These are phyloP conservation scores for Xanthoceras sorbifolium DNA, from an alignment of 345 rosid species.

Conservation along the genomic window DNA sequence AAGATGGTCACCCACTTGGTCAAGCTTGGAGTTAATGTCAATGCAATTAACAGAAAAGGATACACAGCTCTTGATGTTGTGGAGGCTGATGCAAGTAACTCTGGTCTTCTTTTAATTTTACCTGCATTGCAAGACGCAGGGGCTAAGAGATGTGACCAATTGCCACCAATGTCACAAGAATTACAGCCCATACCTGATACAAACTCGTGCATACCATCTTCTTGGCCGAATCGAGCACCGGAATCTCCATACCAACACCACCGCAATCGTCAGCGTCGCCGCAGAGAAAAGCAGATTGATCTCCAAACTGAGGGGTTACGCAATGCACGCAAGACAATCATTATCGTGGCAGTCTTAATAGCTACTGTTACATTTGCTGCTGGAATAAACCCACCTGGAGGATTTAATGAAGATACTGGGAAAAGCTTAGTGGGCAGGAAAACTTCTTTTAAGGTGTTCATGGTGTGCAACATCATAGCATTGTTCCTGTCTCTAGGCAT, in stretches of 20 bases:
- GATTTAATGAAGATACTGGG: slow-evolving; percentile 44
- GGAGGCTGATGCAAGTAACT: slow-evolving; percentile 39
- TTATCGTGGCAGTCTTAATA: slow-evolving; percentile 56
- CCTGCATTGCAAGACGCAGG: slow-evolving; percentile 47
- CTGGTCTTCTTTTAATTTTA: slow-evolving; percentile 38
- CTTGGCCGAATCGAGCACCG: neutral
- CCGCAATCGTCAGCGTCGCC: slow-evolving; percentile 23
- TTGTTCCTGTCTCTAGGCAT: slow-evolving; percentile 53
- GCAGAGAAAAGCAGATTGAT: slow-evolving; percentile 42
- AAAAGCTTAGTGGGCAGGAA: slow-evolving; percentile 31
- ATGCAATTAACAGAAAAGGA: slow-evolving; percentile 46
- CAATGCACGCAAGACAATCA: slow-evolving; percentile 65
- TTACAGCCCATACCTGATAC: slow-evolving; percentile 21
- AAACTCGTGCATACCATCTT: neutral
- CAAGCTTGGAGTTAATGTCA: slow-evolving; percentile 40
- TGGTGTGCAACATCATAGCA: slow-evolving; percentile 56
- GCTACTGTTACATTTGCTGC: slow-evolving; percentile 69
- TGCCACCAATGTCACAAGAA: slow-evolving; percentile 37
- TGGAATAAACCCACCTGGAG: slow-evolving; percentile 77
- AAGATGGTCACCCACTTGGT: slow-evolving; percentile 43
- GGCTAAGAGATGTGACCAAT: slow-evolving; percentile 42
- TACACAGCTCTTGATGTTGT: slow-evolving; percentile 48
- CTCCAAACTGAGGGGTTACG: slow-evolving; percentile 51
- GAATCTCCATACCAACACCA: slow-evolving; percentile 17
- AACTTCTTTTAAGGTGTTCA: slow-evolving; percentile 54